A percentile compares a stretch with the other conserved stretches of the same genome.
phyloP scores from a whole-genome alignment of 2,329 filamentous ascomycete genomes.

The Furcasterigmium sp. region DNA sequence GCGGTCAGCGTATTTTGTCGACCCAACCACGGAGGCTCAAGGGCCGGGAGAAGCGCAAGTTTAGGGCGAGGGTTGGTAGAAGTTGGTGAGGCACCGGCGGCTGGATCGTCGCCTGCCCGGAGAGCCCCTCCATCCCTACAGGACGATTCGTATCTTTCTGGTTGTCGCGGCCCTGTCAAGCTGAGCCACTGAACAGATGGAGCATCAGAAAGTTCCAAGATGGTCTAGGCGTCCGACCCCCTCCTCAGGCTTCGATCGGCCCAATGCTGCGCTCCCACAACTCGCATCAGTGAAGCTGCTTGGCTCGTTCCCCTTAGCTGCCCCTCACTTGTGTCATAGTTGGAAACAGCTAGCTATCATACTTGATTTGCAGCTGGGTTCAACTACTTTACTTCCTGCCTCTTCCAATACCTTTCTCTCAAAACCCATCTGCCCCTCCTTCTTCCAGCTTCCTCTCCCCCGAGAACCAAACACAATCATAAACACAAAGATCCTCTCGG shows the following conservation, averaged over 20 bases:
- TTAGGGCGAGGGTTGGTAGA: too few relatives aligned
- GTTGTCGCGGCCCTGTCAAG: not conserved
- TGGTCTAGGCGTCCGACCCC: not conserved
- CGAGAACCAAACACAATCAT: not conserved
- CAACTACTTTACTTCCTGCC: slow-evolving; percentile 11
- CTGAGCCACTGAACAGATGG: not conserved
- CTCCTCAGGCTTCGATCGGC: too few relatives aligned
- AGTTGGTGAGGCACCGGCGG: too few relatives aligned
- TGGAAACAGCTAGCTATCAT: not conserved
- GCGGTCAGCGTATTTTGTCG: too few relatives aligned
- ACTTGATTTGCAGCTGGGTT: slow-evolving; percentile 2
- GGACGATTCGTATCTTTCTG: not conserved
- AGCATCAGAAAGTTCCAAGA: too few relatives aligned
- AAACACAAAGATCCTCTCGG: slow-evolving; percentile 2
- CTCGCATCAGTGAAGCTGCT: not conserved
- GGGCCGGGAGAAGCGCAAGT: too few relatives aligned
- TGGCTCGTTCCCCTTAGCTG: not conserved
- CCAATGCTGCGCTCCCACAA: not conserved
- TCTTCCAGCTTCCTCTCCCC: too few relatives aligned
- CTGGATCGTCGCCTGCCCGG: too few relatives aligned
- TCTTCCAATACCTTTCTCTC: slow-evolving; percentile 7
- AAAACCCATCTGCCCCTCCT: slow-evolving; percentile 9
- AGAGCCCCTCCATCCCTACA: too few relatives aligned
- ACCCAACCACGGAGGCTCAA: too few relatives aligned
- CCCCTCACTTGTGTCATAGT: slow-evolving; percentile 5